phyloP scores from a whole-genome alignment of 495 filamentous ascomycete genomes.

The Neurospora africana region DNA sequence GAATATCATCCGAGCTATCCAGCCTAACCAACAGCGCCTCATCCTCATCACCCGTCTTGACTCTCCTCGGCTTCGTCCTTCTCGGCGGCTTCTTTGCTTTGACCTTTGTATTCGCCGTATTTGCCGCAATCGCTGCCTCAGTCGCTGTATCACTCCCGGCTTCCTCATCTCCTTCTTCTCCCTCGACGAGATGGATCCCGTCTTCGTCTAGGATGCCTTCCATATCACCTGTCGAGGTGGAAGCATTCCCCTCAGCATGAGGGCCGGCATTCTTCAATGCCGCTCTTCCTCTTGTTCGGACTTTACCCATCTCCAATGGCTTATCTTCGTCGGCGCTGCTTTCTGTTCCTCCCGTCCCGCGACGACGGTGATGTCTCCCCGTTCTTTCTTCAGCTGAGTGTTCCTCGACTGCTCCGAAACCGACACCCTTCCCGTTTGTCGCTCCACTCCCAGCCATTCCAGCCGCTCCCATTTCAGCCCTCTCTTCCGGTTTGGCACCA shows the following conservation, averaged over 20 bases:
- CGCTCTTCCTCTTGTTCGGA: not conserved
- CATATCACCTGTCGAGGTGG: not conserved
- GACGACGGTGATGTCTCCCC: conserved; percentile 26
- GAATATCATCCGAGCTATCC: conserved; percentile 71
- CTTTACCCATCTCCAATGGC: conserved; percentile 58
- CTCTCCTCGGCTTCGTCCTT: conserved; percentile 22
- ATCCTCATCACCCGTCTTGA: conserved; percentile 26
- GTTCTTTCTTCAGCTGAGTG: conserved; percentile 1
- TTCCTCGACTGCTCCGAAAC: not conserved
- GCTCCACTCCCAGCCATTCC: no score
- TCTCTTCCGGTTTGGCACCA: not conserved
- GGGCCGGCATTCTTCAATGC: not conserved
- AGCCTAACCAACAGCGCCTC: conserved; percentile 59
- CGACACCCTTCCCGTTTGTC: not conserved
- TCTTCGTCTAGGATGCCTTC: not conserved
- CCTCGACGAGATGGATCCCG: not conserved
- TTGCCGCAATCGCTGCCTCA: not conserved
- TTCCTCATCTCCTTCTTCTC: not conserved
- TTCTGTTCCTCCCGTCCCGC: conserved; percentile 47
- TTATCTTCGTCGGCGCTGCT: conserved; percentile 39
- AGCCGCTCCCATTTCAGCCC: not conserved
- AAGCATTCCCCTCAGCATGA: not conserved
- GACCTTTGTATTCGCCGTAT: conserved; percentile 17
- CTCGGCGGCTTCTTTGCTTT: conserved; percentile 15
- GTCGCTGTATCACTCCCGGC: conserved; percentile 1